Evolutionary conservation across 1,139 yeast genomes (phyloP).

Genomic region (Hansenula sp.): DNA sequence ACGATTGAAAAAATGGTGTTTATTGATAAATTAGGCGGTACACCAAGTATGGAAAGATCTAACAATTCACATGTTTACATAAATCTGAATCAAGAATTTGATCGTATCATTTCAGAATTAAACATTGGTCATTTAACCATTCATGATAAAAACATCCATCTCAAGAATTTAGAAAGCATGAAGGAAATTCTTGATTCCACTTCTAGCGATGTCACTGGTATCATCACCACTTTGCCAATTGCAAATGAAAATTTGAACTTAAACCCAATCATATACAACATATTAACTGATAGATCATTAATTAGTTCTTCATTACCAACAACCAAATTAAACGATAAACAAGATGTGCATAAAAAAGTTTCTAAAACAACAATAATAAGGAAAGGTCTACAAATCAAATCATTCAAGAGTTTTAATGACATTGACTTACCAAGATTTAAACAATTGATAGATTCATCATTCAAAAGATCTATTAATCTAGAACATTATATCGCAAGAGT

Average conservation of each 20-base stretch:
- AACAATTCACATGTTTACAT: conserved; percentile 86
- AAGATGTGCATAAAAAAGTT: conserved; percentile 20
- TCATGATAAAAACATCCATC: conserved; percentile 20
- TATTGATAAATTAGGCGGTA: conserved; percentile 82
- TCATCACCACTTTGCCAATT: conserved; percentile 29
- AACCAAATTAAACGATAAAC: conserved; percentile 35
- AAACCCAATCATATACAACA: conserved; percentile 81
- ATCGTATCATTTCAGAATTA: conserved; percentile 61
- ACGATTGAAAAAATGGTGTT: conserved; percentile 78
- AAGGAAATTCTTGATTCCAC: conserved; percentile 29
- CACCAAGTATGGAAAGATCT: conserved; percentile 79
- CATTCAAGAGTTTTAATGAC: conserved; percentile 28
- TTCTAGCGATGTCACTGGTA: conserved; percentile 32
- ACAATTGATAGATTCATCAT: conserved; percentile 71
- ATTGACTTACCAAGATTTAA: conserved; percentile 58
- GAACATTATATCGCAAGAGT: conserved; percentile 65
- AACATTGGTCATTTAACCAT: conserved; percentile 21
- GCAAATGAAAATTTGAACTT: conserved; percentile 20
- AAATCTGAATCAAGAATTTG: conserved; percentile 78
- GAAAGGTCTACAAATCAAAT: conserved; percentile 66
- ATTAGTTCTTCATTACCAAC: conserved; percentile 90
- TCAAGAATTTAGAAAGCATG: conserved; percentile 30
- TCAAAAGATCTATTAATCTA: conserved; percentile 62
- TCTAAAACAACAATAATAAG: conserved; percentile 72
- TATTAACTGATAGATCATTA: conserved; percentile 88